Base-by-base conservation (phyloP, 2,329 filamentous ascomycete species). In the Metarhizium rileyi region DNA sequence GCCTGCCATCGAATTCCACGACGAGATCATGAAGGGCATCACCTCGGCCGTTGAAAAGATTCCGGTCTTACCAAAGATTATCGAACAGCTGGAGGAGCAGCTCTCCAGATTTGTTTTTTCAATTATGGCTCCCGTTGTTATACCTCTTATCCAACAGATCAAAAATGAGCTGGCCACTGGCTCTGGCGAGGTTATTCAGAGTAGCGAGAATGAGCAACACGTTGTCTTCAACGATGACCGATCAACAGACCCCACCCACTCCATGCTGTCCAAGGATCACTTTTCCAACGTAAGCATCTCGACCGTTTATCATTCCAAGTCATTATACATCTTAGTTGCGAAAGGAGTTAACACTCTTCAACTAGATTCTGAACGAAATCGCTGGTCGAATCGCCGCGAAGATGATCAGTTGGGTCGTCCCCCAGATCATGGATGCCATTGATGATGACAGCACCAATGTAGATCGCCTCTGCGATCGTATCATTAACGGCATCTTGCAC, bases 231-330 rank as follows among this genome's bases (percentile, higher is more conserved):
- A 86, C 42, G 83, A 96, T 56, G 84, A 94, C 61, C 54, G 77
- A 47, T 86, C 73, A 54, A 82, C 81, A 20, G 85, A 96, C 61
- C 91, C 90, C 0, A 96, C 90, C 1, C 90, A 96, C 71, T 94
- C 88, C 20, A 95, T 95, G 90, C 73, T 96, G 47, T 90, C 89
- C 52, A 96, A 96, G 71, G 90, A 96, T 61, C 90, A 96, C 68
- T 96, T 96, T 66, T 87, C 85, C 55, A 94, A 94, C 62, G 74
- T 85, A 65, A 68, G 74, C 59, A 22, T 38, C 10, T 20, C 16
- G 2, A n/a, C 16, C 2, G 3, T 40, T 22, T 5, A 18, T 27
- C 9, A 4, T 30, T 8, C 18, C 5, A 9, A 30, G 3, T 20
- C 33, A 23, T 25, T 44, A 9, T 26, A 12, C 41, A 30, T 26